Evolutionary conservation across 2,329 filamentous ascomycete species (phyloP), one percentile per base, ranked within the genome.

Genomic region (Coniochaeta sp.): DNA sequence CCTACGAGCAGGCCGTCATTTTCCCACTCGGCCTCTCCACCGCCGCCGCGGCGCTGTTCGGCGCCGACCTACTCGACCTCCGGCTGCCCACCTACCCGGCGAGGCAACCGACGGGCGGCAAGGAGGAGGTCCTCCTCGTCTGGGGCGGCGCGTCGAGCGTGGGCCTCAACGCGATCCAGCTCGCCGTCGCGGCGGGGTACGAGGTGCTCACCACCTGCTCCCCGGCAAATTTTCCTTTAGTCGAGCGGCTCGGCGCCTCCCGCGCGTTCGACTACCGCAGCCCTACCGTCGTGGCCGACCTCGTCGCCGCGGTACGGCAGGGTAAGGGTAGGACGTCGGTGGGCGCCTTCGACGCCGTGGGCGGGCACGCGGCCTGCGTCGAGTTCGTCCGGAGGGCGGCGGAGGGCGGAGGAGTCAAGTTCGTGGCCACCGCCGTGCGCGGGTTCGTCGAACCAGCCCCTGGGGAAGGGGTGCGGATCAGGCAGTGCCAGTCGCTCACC

Each of bases 81-180:
- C 32, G 50, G 12, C 50, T 56, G n/a, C 60, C 61, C 3, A 54
- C 45, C 45, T 24, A 30, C 24, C 18, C 31, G 22, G 31, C n/a
- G 9, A 50, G 22, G 33, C 26, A 31, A 38, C 45, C 24, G 38
- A 54, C 12, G 18, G 22, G 26, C 16, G 12, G 24, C 10, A 26
- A 26, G 1, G 31, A 49, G 18, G 47, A 51, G 24, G 49, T 62
- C 26, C 4, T 76, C 0, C 61, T 78, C 9, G 61, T 78, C 18
- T 78, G 73, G 71, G 75, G 75, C 32, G 77, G 74, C 4, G 69
- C 72, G 2, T 67, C 68, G 4, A 67, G 63, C 28, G 71, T 75
- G 3, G 73, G 73, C 4, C 65, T 65, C 54, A 69, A 67, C 38
- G 71, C 68, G 4, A 67, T 74, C 12, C 72, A 76, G 55, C 65